Conservation (phyloP, 1,139 yeast species). For the Debaryomyces nepalensis region DNA sequence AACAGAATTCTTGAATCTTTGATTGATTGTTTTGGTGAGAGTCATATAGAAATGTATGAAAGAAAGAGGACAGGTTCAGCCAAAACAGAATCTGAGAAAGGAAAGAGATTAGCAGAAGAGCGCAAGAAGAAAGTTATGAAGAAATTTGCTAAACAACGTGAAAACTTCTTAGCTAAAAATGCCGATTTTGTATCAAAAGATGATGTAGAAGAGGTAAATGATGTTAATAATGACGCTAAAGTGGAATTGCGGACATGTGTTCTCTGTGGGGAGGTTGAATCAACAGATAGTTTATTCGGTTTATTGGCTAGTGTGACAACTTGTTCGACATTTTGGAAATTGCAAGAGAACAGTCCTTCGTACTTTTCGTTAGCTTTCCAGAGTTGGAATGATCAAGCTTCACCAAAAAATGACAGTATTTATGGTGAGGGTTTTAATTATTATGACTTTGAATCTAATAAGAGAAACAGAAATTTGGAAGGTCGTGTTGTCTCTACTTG, state of each 20-base stretch:
- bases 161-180: conserved; percentile 41
- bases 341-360: conserved; percentile 37
- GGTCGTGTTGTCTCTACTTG: conserved; percentile 58
- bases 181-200: conserved; percentile 22
- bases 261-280: conserved; percentile 65
- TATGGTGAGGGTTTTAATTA: conserved; percentile 36
- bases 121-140: conserved; percentile 45
- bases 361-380: conserved; percentile 28
- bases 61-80: conserved; percentile 29
- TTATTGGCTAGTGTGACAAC: conserved; percentile 48
- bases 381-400: conserved; percentile 28
- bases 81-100: conserved; percentile 44
- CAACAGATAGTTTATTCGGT: conserved; percentile 53
- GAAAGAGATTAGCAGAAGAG: conserved; percentile 43
- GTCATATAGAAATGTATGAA: conserved; percentile 49
- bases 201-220: conserved; percentile 15
- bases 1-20: conserved; percentile 54
- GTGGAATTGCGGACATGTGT: conserved; percentile 54
- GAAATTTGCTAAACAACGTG: conserved; percentile 48
- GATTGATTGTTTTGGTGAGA: conserved; percentile 60
- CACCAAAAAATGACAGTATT: conserved; percentile 16
- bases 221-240: conserved; percentile 14
- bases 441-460: conserved; percentile 13
- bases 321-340: conserved; percentile 50
- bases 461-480: conserved; percentile 19